phyloP scores from a whole-genome alignment of 208 protist genomes.

The Porcisia deanei region DNA sequence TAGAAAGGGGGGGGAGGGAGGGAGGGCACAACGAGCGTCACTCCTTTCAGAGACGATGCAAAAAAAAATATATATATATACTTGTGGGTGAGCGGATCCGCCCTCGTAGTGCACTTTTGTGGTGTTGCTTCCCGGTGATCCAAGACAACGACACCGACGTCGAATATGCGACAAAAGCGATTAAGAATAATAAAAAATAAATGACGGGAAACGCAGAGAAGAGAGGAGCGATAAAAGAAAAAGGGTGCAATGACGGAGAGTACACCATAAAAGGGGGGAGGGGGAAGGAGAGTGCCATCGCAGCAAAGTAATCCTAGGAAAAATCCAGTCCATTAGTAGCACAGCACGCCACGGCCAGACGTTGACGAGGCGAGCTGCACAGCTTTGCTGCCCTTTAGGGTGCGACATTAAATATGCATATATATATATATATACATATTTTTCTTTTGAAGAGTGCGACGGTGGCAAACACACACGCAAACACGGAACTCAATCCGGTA shows the following conservation, averaged over 20 bases:
- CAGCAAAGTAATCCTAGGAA: not conserved
- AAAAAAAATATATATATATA: too few species aligned
- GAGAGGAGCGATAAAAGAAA: constrained; percentile 7
- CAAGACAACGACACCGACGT: not conserved
- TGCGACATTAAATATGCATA: too few species aligned
- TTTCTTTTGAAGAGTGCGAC: not conserved
- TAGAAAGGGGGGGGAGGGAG: too few species aligned
- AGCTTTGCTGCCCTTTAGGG: not conserved
- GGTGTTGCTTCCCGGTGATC: not conserved
- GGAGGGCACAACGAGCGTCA: too few species aligned
- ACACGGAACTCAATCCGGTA: not conserved
- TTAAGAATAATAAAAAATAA: constrained; percentile 1
- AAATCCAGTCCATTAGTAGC: too few species aligned
- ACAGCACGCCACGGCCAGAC: not conserved
- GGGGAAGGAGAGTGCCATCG: not conserved
- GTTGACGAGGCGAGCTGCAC: not conserved
- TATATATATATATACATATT: not conserved
- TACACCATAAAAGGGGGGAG: not conserved
- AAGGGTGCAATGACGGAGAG: not conserved
- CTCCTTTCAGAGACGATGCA: too few species aligned
- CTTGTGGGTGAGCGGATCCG: too few species aligned
- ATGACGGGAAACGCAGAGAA: not conserved
- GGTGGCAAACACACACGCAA: not conserved
- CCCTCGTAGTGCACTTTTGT: not conserved
- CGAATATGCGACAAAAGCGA: not conserved